Evolutionary conservation across 164 flowering plant species (phyloP).

Genomic region (Sedum album): DNA sequence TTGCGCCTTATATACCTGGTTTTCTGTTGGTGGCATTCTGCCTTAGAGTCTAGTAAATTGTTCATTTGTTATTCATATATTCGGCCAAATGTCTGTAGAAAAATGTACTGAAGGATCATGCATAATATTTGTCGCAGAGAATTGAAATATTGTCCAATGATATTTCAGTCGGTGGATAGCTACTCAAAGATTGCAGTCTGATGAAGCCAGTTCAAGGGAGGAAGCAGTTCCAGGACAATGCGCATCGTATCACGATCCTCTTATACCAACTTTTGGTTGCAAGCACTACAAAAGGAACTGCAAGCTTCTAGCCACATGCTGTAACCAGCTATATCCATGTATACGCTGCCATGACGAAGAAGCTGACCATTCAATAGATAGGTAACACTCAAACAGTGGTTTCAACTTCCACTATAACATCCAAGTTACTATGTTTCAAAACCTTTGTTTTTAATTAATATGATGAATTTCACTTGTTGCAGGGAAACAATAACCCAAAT

Average conservation of each 20-base stretch:
- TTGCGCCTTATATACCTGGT: background rate
- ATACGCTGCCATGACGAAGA: conserved; percentile 78
- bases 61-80: background rate
- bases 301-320: conserved; percentile 70
- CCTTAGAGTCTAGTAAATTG: background rate
- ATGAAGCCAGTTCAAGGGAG: conserved; percentile 17
- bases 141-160: conserved; percentile 8
- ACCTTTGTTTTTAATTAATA: background rate
- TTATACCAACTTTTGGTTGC: conserved; percentile 51
- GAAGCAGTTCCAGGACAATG: conserved; percentile 49
- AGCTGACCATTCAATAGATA: conserved; percentile 61
- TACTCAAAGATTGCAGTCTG: conserved; percentile 32
- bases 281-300: conserved; percentile 88
- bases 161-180: conserved; percentile 61
- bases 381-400: conserved; percentile 41
- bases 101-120: background rate
- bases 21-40: background rate
- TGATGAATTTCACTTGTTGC: conserved; percentile 18
- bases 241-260: conserved; percentile 61
- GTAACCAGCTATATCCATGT: conserved; percentile 71
- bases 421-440: background rate
- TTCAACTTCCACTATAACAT: background rate
- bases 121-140: background rate
- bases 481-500: conserved; percentile 67
- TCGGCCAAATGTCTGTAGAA: background rate